Evolutionary conservation across 225 moss, liverwort and hornwort genomes (phyloP).

Genomic region (Bryoerythrophyllum caledonicum): DNA sequence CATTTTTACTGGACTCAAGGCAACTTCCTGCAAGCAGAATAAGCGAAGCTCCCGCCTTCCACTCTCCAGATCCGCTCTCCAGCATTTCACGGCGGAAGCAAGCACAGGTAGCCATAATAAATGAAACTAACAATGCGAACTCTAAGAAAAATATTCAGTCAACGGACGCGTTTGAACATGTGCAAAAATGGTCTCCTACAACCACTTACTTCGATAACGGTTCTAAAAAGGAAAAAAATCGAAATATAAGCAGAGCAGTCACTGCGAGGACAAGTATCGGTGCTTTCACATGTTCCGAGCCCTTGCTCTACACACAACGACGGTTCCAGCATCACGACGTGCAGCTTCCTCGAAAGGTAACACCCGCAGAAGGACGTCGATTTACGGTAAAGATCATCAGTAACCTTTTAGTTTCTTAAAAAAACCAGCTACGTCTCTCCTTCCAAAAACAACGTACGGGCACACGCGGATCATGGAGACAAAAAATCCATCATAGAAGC

Average conservation of each 20-base stretch:
- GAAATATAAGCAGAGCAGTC: neutral
- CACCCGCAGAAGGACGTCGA: neutral
- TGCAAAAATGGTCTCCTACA: too few relatives aligned
- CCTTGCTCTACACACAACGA: slow-evolving; percentile 1
- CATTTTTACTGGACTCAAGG: neutral
- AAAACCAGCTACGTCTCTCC: neutral
- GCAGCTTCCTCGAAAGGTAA: slow-evolving; percentile 9
- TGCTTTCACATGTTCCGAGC: neutral
- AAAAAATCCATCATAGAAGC: neutral
- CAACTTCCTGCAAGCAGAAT: neutral
- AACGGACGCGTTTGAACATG: neutral
- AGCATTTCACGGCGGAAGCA: neutral
- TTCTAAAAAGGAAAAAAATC: neutral
- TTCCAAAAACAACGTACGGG: neutral
- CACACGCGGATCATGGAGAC: neutral
- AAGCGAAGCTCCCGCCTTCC: neutral
- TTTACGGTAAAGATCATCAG: neutral
- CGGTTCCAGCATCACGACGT: slow-evolving; percentile 7
- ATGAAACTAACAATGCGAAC: slow-evolving; percentile 14
- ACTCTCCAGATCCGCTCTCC: too few relatives aligned
- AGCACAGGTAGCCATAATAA: neutral
- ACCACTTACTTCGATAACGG: neutral
- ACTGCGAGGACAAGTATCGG: neutral
- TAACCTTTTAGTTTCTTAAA: neutral
- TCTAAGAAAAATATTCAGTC: neutral